phyloP scores from a whole-genome alignment of 148 eudicot species.

The Cornus controversa region DNA sequence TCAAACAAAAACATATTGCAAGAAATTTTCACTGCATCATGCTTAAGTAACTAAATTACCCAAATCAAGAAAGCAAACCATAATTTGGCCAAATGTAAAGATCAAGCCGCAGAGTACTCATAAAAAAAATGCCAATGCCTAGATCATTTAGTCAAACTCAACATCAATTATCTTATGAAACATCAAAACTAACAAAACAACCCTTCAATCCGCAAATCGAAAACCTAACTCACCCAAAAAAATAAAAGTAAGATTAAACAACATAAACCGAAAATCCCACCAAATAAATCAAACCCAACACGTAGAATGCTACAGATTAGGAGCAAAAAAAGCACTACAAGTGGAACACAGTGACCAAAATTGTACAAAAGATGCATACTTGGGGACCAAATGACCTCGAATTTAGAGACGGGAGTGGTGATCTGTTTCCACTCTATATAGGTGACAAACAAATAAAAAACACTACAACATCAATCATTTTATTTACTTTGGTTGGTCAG shows the following conservation, averaged over 20 bases:
- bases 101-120: background rate
- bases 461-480: no score
- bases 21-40: background rate
- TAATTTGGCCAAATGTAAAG: background rate
- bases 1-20: background rate
- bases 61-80: background rate
- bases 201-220: background rate
- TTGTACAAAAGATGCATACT: slow-evolving; percentile 1
- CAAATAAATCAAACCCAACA: background rate
- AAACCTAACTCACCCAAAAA: background rate
- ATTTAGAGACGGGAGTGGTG: slow-evolving; percentile 8
- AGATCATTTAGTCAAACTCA: background rate
- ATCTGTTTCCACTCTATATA: slow-evolving; percentile 11
- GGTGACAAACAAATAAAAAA: no score
- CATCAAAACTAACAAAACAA: background rate
- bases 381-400: slow-evolving; percentile 12
- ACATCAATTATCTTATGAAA: background rate
- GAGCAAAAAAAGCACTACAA: background rate
- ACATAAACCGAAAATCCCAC: slow-evolving; percentile 7
- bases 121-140: background rate
- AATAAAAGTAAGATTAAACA: no score
- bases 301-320: background rate
- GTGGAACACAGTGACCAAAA: background rate
- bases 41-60: background rate
- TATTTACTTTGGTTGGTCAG: no score